Base-by-base conservation (phyloP, 2,329 filamentous ascomycete genomes). In the Akanthomyces uredinophilus region DNA sequence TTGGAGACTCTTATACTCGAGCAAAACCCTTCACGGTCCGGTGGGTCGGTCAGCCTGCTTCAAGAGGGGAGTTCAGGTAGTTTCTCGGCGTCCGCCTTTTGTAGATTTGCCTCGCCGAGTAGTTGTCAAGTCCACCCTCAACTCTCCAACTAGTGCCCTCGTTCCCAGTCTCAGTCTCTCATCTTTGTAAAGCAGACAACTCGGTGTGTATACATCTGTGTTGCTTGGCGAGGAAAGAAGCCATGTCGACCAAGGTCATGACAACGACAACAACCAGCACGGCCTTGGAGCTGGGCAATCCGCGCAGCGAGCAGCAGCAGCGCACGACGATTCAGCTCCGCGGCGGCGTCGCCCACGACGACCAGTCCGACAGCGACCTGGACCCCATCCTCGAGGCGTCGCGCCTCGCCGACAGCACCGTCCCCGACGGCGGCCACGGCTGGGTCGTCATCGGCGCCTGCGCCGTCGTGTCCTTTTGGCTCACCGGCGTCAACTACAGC, bases 341-440 rank as follows among this genome's bases (percentile, higher is more conserved):
- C 14, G 57, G 57, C 7, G 46, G 20, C 2, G 46, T 20, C 10
- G 43, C 55, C 20, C 24, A 27, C 32, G 43, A 58, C 1, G 27
- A n/a, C n/a, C n/a, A 29, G 27, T 46, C 57, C 27, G 57, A 53
- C 37, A 52, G 39, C 16, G 57, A 53, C 29, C 20, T 53, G 7
- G 59, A 61, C 43, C 50, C 50, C 24, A 24, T 61, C 16, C 59
- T 61, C 18, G 59, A 61, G 39, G 59, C 59, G 3, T 61, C 59
- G 2, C 59, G 50, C n/a, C 13, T 61, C 20, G 59, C 59, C 39
- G 59, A 61, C 43, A 46, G 29, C 32, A 54, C 50, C 41, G 59
- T 61, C 22, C 63, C 63, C n/a, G 63, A 64, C 41, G 63, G 63
- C 39, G 63, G 63, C 35, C 46, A 60, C 29, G 63, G 60, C 22